Evolutionary conservation across 352 stramenopile genomes (phyloP).

Genomic region (Thraustochytrium sp.): DNA sequence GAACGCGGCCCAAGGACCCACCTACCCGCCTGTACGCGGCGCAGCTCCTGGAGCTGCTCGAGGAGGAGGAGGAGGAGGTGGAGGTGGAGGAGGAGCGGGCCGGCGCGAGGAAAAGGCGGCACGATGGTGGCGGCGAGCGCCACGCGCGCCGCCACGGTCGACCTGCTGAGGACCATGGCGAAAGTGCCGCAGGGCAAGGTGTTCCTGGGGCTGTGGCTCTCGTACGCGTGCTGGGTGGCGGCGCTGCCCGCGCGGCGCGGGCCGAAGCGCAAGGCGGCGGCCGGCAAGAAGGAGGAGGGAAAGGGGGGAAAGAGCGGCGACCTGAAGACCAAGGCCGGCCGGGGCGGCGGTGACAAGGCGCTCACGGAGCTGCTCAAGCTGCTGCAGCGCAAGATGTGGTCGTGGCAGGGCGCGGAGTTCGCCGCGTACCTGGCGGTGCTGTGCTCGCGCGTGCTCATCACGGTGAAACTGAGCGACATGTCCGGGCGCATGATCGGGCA

Average conservation of each 20-base stretch:
- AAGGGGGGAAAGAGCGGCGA: background rate
- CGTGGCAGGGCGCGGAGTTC: background rate
- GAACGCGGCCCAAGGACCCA: too few species aligned
- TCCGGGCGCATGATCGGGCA: background rate
- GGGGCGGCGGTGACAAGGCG: background rate
- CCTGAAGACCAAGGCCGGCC: background rate
- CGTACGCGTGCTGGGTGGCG: background rate
- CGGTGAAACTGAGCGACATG: slow-evolving; percentile 16
- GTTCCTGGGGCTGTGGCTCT: background rate
- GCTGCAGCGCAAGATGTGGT: background rate
- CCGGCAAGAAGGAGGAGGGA: background rate
- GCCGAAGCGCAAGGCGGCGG: background rate
- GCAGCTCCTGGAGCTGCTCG: too few species aligned
- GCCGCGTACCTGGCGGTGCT: background rate
- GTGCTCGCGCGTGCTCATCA: slow-evolving; percentile 39
- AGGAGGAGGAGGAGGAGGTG: too few species aligned
- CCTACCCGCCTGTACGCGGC: too few species aligned
- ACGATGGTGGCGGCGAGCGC: background rate
- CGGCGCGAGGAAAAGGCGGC: too few species aligned
- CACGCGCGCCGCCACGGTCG: background rate
- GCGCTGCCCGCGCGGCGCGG: background rate
- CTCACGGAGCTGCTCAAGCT: slow-evolving; percentile 16
- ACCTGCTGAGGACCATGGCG: background rate
- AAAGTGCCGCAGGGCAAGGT: background rate
- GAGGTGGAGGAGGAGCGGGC: too few species aligned